Percentiles rank a stretch among this genome's conserved stretches.
phyloP scores from a whole-genome alignment of 78 protist genomes.

The Creolimax fragrantissima region DNA sequence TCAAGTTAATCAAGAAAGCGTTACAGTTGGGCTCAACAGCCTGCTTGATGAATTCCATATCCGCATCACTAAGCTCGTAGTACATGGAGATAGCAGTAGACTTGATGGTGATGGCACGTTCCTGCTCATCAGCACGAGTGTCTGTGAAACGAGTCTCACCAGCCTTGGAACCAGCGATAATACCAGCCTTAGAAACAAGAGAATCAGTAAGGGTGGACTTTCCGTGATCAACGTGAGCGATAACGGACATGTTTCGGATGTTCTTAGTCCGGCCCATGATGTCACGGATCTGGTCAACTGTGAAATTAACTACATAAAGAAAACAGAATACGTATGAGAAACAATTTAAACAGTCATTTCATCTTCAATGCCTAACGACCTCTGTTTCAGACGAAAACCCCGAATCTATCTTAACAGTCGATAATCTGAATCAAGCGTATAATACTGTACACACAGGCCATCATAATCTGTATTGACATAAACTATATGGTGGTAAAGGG shows the following conservation, averaged over 20 bases:
- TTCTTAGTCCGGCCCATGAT: conserved; percentile 80
- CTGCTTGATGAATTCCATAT: conserved; percentile 34
- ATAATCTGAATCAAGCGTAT: no score
- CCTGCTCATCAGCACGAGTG: conserved; percentile 95
- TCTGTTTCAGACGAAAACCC: no score
- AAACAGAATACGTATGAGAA: background rate
- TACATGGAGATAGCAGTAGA: conserved; percentile 92
- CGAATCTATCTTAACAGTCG: no score
- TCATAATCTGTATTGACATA: no score
- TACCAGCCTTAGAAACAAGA: conserved; percentile 94
- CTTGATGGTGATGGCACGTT: conserved; percentile 98
- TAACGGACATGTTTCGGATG: conserved; percentile 96
- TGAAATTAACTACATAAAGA: conserved; percentile 58
- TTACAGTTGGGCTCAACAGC: background rate
- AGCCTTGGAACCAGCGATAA: conserved; percentile 86
- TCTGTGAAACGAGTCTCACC: conserved; percentile 95
- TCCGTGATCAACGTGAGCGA: conserved; percentile 94
- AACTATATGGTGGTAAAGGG: no score
- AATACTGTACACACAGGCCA: no score
- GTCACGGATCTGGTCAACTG: conserved; percentile 83
- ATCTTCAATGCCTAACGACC: no score
- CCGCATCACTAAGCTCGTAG: conserved; percentile 61
- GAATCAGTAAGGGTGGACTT: conserved; percentile 98
- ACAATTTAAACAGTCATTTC: background rate
- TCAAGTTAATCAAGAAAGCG: conserved; percentile 90